phyloP scores from a whole-genome alignment of 257 asterid genomes.

The Prunella vulgaris region DNA sequence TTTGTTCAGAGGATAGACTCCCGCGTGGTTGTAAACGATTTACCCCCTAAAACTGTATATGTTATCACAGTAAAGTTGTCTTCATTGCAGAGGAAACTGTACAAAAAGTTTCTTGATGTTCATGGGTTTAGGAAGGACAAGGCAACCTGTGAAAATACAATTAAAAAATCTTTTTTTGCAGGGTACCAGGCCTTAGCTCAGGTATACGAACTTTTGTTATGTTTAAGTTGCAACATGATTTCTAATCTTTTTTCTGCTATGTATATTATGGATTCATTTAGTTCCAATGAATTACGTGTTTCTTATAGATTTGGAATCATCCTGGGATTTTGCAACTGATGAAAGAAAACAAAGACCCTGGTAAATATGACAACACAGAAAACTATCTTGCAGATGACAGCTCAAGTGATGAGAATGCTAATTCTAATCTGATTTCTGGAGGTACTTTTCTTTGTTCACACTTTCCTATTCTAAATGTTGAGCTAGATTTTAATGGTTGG shows the following conservation, averaged over 20 bases:
- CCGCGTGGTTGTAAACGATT: constrained; percentile 65
- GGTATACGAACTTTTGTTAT: constrained; percentile 28
- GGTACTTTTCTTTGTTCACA: constrained; percentile 36
- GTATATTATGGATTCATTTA: neutral
- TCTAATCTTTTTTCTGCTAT: neutral
- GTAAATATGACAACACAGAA: constrained; percentile 55
- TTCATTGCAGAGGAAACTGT: constrained; percentile 66
- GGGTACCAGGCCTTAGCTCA: constrained; percentile 95
- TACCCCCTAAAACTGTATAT: constrained; percentile 81
- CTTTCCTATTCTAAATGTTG: neutral
- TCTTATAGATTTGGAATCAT: constrained; percentile 86
- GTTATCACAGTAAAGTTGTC: constrained; percentile 79
- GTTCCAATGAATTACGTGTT: neutral
- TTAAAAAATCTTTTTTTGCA: constrained; percentile 62
- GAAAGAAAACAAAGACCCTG: constrained; percentile 61
- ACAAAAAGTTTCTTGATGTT: constrained; percentile 66
- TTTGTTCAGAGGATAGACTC: constrained; percentile 85
- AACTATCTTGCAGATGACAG: constrained; percentile 54
- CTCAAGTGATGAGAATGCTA: constrained; percentile 78
- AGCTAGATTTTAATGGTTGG: neutral
- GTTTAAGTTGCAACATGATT: neutral
- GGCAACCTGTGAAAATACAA: constrained; percentile 44
- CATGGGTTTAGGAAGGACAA: constrained; percentile 80
- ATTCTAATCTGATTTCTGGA: constrained; percentile 60
- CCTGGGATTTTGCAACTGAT: constrained; percentile 84